phyloP scores from a whole-genome alignment of 1,139 yeast species.

The Blastobotrys proliferans region DNA sequence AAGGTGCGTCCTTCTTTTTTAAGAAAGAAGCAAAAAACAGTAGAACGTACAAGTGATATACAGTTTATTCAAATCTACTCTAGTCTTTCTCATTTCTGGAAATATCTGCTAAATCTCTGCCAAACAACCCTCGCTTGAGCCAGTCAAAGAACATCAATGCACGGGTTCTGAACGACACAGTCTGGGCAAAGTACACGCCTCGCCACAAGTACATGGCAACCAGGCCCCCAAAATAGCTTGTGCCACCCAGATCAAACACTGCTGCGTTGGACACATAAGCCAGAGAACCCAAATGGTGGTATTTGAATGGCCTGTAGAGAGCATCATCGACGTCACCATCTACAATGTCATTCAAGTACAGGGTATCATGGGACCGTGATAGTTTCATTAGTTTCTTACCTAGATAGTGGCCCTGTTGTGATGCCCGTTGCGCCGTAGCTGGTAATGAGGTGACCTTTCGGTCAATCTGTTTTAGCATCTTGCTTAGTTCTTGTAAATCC shows the following conservation, averaged over 20 bases:
- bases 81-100: constrained; percentile 19
- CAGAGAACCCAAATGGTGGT: constrained; percentile 55
- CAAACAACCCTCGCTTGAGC: constrained; percentile 59
- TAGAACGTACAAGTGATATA: too few species aligned
- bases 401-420: constrained; percentile 59
- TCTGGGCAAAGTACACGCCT: constrained; percentile 59
- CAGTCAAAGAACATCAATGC: constrained; percentile 58
- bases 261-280: constrained; percentile 66
- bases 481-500: constrained; percentile 46
- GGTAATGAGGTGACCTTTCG: constrained; percentile 60
- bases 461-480: constrained; percentile 49
- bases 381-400: constrained; percentile 52
- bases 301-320: constrained; percentile 52
- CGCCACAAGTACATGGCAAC: constrained; percentile 67
- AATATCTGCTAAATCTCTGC: constrained; percentile 49
- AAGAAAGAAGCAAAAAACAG: too few species aligned
- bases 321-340: constrained; percentile 52
- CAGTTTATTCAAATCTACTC: too few species aligned
- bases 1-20: too few species aligned
- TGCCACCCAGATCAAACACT: constrained; percentile 53
- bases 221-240: constrained; percentile 53
- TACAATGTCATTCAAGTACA: constrained; percentile 41
- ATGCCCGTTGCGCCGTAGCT: constrained; percentile 66
- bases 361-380: constrained; percentile 38
- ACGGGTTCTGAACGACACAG: constrained; percentile 56